Percentiles rank a stretch among this genome's conserved stretches.
These are phyloP conservation scores for Euphorbia corollata DNA, from an alignment of 441 rosid species.

Conservation along the genomic window DNA sequence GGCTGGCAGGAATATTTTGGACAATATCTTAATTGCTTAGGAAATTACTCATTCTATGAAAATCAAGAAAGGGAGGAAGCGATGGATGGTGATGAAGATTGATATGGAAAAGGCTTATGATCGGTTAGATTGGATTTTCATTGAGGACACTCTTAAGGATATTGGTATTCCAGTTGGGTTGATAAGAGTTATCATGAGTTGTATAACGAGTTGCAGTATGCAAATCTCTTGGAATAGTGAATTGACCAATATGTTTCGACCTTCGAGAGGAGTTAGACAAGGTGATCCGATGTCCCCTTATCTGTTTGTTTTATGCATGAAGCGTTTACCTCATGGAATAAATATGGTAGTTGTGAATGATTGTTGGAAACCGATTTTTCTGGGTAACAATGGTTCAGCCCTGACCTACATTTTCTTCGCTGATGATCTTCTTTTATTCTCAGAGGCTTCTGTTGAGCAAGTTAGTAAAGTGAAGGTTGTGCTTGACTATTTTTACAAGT, in stretches of 20 bases:
- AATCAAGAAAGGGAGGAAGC: too few relatives aligned
- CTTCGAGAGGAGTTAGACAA: background rate
- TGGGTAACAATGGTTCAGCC: background rate
- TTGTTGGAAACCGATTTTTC: background rate
- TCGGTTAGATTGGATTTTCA: too few relatives aligned
- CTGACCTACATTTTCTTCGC: background rate
- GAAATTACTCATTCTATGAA: too few relatives aligned
- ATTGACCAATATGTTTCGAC: background rate
- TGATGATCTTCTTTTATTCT: background rate
- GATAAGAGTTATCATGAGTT: background rate
- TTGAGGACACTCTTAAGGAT: too few relatives aligned
- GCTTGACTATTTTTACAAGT: too few relatives aligned
- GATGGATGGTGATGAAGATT: too few relatives aligned
- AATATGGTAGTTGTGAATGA: background rate
- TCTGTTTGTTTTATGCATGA: background rate
- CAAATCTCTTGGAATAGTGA: background rate
- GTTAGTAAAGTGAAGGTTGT: too few relatives aligned
- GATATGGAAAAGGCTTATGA: too few relatives aligned
- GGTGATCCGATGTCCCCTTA: background rate
- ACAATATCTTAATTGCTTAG: too few relatives aligned
- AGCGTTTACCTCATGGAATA: background rate
- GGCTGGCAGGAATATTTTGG: too few relatives aligned
- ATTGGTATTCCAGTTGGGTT: too few relatives aligned
- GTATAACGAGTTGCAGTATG: background rate
- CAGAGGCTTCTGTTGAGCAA: background rate